Conservation (phyloP, 2,329 filamentous ascomycete species). For the Penicillium hesseltinei region DNA sequence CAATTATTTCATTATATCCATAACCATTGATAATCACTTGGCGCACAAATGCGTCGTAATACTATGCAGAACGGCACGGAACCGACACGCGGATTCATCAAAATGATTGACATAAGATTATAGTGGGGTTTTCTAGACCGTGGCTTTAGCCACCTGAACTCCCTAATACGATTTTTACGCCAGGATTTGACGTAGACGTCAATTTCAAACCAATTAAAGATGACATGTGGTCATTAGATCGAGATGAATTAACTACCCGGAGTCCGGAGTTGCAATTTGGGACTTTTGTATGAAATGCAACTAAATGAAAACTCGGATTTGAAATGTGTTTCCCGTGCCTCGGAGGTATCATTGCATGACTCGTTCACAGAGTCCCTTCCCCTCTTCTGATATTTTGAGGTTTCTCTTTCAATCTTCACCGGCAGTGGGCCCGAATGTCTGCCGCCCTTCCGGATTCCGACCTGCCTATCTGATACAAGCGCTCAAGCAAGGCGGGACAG, state of each 20-base stretch:
- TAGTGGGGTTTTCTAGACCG: not conserved
- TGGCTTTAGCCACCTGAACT: not conserved
- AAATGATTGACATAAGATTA: not conserved
- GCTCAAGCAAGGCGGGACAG: not conserved
- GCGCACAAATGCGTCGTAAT: not conserved
- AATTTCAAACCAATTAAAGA: not conserved
- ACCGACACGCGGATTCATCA: not conserved
- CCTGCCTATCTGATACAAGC: slow-evolving; percentile 13
- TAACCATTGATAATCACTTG: not conserved
- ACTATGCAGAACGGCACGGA: not conserved
- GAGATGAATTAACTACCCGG: not conserved
- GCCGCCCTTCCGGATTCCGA: not conserved
- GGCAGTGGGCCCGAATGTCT: not conserved
- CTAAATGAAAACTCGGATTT: not conserved
- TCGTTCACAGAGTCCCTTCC: not conserved
- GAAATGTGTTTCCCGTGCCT: not conserved
- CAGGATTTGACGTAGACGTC: not conserved
- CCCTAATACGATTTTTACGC: not conserved
- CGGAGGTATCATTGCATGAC: not conserved
- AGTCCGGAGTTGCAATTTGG: not conserved
- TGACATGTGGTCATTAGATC: not conserved
- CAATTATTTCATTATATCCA: not conserved
- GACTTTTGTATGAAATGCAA: not conserved
- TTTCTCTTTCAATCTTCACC: not conserved
- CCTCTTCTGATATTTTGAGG: not conserved